phyloP scores from a whole-genome alignment of 2,329 filamentous ascomycete genomes.

The Fusarium xylarioides region DNA sequence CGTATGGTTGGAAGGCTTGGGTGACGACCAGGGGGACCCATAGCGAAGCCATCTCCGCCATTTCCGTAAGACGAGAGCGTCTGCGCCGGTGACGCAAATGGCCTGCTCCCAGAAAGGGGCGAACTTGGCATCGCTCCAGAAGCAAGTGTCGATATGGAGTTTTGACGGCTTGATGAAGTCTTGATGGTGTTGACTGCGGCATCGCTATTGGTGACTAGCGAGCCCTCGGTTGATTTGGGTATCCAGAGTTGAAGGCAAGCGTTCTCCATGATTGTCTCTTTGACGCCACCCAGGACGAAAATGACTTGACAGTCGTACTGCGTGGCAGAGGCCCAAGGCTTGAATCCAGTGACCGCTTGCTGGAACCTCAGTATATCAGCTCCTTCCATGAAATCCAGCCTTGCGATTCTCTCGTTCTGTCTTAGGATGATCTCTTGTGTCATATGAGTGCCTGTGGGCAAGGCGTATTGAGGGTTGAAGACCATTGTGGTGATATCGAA shows the following conservation, averaged over 20 bases:
- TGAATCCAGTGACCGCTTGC: conserved; percentile 48
- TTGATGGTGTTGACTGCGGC: conserved; percentile 19
- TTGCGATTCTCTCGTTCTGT: conserved; percentile 45
- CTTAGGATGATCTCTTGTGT: conserved; percentile 44
- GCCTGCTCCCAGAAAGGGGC: background rate
- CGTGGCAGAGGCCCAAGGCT: conserved; percentile 41
- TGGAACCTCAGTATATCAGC: conserved; percentile 46
- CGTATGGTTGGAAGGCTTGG: conserved; percentile 32
- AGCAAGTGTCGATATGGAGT: conserved; percentile 24
- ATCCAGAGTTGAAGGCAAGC: conserved; percentile 48
- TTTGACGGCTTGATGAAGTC: conserved; percentile 19
- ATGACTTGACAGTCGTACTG: conserved; percentile 43
- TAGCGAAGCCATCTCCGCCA: conserved; percentile 1
- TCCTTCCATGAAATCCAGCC: conserved; percentile 40
- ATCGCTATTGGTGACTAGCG: conserved; percentile 43
- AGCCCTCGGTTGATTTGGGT: conserved; percentile 41
- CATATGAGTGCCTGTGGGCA: conserved; percentile 31
- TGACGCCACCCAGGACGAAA: conserved; percentile 42
- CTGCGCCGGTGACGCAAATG: background rate
- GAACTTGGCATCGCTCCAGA: background rate
- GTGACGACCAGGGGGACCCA: conserved; percentile 8
- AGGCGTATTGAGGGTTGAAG: conserved; percentile 45
- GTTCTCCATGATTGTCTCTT: conserved; percentile 38
- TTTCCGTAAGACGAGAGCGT: background rate
- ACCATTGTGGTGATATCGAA: conserved; percentile 44